phyloP scores from a whole-genome alignment of 2,329 filamentous ascomycete genomes.

The Talaromyces sp. region DNA sequence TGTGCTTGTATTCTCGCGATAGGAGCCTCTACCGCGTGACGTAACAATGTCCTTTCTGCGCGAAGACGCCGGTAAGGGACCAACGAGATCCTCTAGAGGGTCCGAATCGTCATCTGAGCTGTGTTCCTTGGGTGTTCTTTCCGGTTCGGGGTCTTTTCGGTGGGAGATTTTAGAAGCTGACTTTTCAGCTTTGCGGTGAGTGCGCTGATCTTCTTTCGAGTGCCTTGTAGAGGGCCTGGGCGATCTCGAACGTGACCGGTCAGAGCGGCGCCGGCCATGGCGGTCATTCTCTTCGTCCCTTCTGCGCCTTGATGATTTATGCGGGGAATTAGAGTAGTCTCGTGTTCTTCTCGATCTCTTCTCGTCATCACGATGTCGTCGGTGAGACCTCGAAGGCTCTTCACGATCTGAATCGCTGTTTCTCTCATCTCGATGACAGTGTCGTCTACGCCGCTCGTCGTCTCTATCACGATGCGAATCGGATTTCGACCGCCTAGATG shows the following conservation, averaged over 20 bases:
- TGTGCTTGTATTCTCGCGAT: slow-evolving; percentile 51
- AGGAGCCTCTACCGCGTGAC: slow-evolving; percentile 65
- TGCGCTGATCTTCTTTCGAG: background rate
- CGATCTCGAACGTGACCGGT: slow-evolving; percentile 16
- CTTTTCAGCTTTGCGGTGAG: background rate
- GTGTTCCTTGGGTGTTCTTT: background rate
- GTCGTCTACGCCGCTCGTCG: slow-evolving; percentile 15
- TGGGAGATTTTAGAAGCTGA: background rate
- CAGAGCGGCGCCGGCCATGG: slow-evolving; percentile 9
- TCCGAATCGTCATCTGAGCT: slow-evolving; percentile 49
- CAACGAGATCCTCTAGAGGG: slow-evolving; percentile 69
- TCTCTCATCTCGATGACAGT: slow-evolving; percentile 12
- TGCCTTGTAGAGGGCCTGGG: background rate
- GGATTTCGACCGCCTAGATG: slow-evolving; percentile 22
- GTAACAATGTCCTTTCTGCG: slow-evolving; percentile 40
- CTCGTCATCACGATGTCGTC: slow-evolving; percentile 3
- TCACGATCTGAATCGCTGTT: slow-evolving; percentile 2
- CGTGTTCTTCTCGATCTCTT: slow-evolving; percentile 10
- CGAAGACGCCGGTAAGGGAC: slow-evolving; percentile 54
- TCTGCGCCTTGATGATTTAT: slow-evolving; percentile 15
- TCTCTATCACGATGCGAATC: slow-evolving; percentile 11
- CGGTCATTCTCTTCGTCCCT: slow-evolving; percentile 11
- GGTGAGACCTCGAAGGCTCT: background rate
- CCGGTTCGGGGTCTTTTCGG: background rate
- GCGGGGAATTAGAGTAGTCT: slow-evolving; percentile 18